These are phyloP conservation scores for Hordeum marinum DNA, from an alignment of 176 grass and related monocot genomes.

Conservation along the genomic window DNA sequence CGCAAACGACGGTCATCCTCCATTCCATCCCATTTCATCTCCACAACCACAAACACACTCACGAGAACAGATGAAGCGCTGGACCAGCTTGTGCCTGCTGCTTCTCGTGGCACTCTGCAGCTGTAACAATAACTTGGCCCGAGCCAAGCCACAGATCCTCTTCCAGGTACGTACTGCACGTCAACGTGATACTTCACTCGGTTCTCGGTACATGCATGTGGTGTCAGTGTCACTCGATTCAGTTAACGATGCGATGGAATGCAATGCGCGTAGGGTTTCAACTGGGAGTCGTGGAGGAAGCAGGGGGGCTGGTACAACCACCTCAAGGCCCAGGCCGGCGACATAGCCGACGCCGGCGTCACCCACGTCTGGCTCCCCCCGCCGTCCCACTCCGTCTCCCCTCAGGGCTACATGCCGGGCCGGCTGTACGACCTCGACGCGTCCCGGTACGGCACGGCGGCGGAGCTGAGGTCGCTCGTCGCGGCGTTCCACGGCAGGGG, in stretches of 20 bases:
- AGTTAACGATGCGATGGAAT: too few relatives aligned
- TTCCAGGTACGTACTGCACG: constrained; percentile 34
- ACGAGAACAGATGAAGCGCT: background rate
- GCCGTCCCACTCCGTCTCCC: too few relatives aligned
- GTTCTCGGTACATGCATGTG: too few relatives aligned
- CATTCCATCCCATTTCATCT: too few relatives aligned
- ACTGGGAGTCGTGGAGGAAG: constrained; percentile 72
- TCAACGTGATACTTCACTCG: too few relatives aligned
- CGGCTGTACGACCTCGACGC: too few relatives aligned
- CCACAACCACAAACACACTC: too few relatives aligned
- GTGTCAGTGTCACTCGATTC: too few relatives aligned
- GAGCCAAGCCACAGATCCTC: constrained; percentile 38
- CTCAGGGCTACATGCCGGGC: too few relatives aligned
- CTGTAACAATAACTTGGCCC: background rate
- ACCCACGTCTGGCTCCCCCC: too few relatives aligned
- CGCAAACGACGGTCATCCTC: background rate
- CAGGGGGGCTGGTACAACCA: constrained; percentile 65
- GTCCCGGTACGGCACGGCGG: constrained; percentile 41
- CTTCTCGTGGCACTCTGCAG: constrained; percentile 24
- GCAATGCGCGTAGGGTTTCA: constrained; percentile 48
- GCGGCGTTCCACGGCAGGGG: constrained; percentile 31
- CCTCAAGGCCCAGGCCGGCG: background rate
- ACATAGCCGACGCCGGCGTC: too few relatives aligned
- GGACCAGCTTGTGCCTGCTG: constrained; percentile 6
- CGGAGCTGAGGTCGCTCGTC: constrained; percentile 47